Evolutionary conservation across 495 filamentous ascomycete genomes (phyloP).

Genomic region (Geoglossum glabrum): DNA sequence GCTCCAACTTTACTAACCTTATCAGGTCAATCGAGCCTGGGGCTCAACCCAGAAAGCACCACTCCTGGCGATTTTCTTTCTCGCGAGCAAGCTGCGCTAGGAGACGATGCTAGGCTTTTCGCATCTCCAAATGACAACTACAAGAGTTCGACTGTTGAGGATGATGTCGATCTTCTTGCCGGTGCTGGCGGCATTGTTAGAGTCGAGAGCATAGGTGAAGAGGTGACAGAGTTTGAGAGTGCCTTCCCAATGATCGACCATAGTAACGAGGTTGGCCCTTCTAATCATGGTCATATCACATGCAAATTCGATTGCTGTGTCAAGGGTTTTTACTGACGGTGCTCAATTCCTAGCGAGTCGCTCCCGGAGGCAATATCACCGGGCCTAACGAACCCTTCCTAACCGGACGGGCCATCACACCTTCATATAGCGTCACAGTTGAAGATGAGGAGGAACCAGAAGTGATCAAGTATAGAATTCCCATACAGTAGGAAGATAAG

Average conservation of each 20-base stretch:
- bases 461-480: slow-evolving; percentile 42
- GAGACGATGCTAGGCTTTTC: slow-evolving; percentile 86
- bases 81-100: slow-evolving; percentile 71
- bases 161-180: slow-evolving; percentile 53
- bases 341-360: slow-evolving; percentile 38
- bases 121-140: slow-evolving; percentile 51
- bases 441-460: slow-evolving; percentile 67
- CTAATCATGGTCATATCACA: neutral
- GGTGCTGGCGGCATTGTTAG: slow-evolving; percentile 23
- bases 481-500: neutral
- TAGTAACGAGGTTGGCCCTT: slow-evolving; percentile 48
- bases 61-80: slow-evolving; percentile 64
- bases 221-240: slow-evolving; percentile 58
- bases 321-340: neutral
- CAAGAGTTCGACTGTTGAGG: slow-evolving; percentile 28
- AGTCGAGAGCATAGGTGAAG: slow-evolving; percentile 21
- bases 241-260: slow-evolving; percentile 72
- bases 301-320: neutral
- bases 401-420: slow-evolving; percentile 36
- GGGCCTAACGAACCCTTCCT: slow-evolving; percentile 49
- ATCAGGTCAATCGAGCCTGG: neutral
- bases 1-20: neutral
- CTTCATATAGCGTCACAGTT: slow-evolving; percentile 20
- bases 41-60: slow-evolving; percentile 13
- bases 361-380: slow-evolving; percentile 76